Evolutionary conservation across 2,329 filamentous ascomycete genomes (phyloP).

Genomic region (Xylaria sp.): DNA sequence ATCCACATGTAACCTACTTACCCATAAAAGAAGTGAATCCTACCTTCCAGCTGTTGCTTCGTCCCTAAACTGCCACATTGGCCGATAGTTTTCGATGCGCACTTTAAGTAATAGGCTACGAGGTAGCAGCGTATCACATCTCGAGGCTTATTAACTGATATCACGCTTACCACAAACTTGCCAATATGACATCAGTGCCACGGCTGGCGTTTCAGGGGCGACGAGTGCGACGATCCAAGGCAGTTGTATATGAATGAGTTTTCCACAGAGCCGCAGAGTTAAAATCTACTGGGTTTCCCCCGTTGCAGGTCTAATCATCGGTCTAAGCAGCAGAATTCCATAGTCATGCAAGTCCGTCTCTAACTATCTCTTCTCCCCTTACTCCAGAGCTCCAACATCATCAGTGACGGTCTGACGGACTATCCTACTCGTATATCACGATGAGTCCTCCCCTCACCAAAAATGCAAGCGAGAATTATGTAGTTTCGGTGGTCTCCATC

Average conservation of each 20-base stretch:
- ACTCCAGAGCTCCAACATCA: neutral
- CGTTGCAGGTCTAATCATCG: neutral
- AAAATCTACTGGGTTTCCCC: neutral
- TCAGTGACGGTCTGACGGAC: neutral
- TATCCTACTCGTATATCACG: too few relatives aligned
- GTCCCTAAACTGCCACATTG: neutral
- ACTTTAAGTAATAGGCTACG: neutral
- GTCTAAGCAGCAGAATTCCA: neutral
- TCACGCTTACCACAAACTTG: neutral
- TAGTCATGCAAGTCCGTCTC: neutral
- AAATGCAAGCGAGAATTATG: conserved; percentile 13
- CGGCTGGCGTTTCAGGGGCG: neutral
- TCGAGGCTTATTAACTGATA: too few relatives aligned
- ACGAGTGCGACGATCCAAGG: neutral
- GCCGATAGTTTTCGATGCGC: neutral
- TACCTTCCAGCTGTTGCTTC: neutral
- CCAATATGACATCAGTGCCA: neutral
- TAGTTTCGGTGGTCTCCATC: conserved; percentile 13
- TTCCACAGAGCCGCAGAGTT: too few relatives aligned
- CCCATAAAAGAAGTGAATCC: neutral
- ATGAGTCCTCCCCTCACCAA: conserved; percentile 14
- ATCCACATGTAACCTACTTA: neutral
- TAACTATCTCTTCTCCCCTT: neutral
- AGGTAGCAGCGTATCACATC: neutral
- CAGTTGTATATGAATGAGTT: too few relatives aligned